Conservation (phyloP, 2,329 filamentous ascomycete species). For the Lachnellula occidentalis region DNA sequence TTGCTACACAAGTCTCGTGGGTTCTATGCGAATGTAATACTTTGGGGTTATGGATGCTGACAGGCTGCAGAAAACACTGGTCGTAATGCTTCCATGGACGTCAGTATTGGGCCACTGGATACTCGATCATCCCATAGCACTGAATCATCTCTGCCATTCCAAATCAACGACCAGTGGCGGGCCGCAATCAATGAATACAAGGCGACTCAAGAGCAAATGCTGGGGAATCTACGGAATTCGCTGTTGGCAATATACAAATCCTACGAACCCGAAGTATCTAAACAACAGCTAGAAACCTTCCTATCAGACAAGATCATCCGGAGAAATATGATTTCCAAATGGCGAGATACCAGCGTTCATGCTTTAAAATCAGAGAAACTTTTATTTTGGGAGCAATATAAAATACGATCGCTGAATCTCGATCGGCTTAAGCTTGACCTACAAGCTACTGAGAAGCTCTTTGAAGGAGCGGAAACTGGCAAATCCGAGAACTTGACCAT, state of each 20-base stretch:
- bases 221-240: constrained; percentile 37
- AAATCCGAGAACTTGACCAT: constrained; percentile 36
- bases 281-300: constrained; percentile 38
- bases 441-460: constrained; percentile 35
- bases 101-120: constrained; percentile 18
- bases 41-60: constrained; percentile 1
- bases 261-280: constrained; percentile 40
- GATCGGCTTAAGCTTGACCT: constrained; percentile 41
- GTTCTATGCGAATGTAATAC: not conserved
- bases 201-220: constrained; percentile 37
- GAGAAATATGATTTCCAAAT: constrained; percentile 36
- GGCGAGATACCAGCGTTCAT: constrained; percentile 32
- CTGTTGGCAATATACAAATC: constrained; percentile 41
- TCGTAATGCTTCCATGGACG: constrained; percentile 21
- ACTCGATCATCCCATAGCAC: constrained; percentile 19
- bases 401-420: constrained; percentile 43
- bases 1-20: constrained; percentile 39
- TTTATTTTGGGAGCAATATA: constrained; percentile 41
- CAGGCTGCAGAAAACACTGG: constrained; percentile 13
- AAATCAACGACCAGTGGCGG: constrained; percentile 31
- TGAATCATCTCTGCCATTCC: constrained; percentile 25
- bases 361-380: constrained; percentile 40
- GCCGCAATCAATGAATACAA: constrained; percentile 42
- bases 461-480: constrained; percentile 38
- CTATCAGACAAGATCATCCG: constrained; percentile 40